A percentile compares a stretch with the other conserved stretches of the same genome.
Conservation (phyloP, 768 basidiomycete species). For the Grammothele lineata region DNA sequence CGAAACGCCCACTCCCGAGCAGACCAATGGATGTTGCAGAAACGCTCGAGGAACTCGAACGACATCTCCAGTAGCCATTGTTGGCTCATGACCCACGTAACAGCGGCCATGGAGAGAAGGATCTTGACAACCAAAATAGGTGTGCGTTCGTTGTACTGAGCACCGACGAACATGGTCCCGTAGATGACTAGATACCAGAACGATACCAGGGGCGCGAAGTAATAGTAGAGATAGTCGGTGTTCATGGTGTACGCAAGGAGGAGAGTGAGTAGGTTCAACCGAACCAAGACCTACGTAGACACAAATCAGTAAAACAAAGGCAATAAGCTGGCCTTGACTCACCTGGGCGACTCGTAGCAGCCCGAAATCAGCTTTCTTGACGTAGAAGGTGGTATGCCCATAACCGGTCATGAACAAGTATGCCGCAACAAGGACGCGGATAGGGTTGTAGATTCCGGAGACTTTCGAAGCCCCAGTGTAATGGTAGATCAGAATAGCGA, state of each 20-base stretch:
- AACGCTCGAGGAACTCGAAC: slow-evolving; percentile 58
- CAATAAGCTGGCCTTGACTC: slow-evolving; percentile 23
- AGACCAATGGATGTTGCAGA: slow-evolving; percentile 80
- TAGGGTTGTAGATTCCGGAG: slow-evolving; percentile 90
- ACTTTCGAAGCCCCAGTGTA: slow-evolving; percentile 87
- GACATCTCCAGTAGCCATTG: slow-evolving; percentile 57
- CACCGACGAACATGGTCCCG: slow-evolving; percentile 66
- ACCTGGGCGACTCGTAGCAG: slow-evolving; percentile 74
- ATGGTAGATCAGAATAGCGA: slow-evolving; percentile 89
- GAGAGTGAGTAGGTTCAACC: slow-evolving; percentile 81
- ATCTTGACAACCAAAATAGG: slow-evolving; percentile 71
- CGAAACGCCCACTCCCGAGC: slow-evolving; percentile 87
- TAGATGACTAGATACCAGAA: slow-evolving; percentile 90
- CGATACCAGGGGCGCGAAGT: slow-evolving; percentile 86
- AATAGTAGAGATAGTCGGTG: slow-evolving; percentile 88
- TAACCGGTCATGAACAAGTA: slow-evolving; percentile 95
- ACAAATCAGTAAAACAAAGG: slow-evolving; percentile 9
- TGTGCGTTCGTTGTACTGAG: slow-evolving; percentile 67
- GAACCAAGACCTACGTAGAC: slow-evolving; percentile 60
- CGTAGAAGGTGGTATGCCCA: slow-evolving; percentile 83
- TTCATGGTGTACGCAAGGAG: slow-evolving; percentile 87
- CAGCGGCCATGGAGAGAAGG: slow-evolving; percentile 52
- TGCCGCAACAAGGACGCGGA: slow-evolving; percentile 82
- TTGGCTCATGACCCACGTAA: slow-evolving; percentile 65
- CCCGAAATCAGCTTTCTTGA: slow-evolving; percentile 86